A percentile compares a stretch with the other conserved stretches of the same genome.
Conservation (phyloP, 305 asterid genomes). For the Fraxinus velutina region DNA sequence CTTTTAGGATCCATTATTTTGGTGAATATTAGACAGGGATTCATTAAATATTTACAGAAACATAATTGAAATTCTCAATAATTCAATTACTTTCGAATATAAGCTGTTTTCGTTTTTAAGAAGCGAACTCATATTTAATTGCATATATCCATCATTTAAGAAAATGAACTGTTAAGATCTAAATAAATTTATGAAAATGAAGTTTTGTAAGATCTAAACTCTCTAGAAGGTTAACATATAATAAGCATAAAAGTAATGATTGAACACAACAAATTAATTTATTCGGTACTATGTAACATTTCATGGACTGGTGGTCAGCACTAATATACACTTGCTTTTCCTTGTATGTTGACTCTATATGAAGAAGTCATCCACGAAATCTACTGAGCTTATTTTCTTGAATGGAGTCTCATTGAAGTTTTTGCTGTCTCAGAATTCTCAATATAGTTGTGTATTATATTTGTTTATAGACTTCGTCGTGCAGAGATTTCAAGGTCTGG, state of each 20-base stretch:
- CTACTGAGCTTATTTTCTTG: background rate
- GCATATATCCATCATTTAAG: background rate
- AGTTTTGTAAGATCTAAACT: background rate
- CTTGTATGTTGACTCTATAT: background rate
- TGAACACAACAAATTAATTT: background rate
- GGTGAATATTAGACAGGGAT: background rate
- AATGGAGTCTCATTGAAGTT: background rate
- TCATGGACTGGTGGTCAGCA: background rate
- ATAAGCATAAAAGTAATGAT: background rate
- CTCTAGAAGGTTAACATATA: background rate
- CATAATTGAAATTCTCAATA: background rate
- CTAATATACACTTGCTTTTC: background rate
- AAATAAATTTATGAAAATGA: background rate
- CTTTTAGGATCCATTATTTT: background rate
- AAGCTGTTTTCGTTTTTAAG: background rate
- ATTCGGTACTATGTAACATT: background rate
- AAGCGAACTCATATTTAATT: background rate
- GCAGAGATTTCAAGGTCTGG: background rate
- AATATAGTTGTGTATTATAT: background rate
- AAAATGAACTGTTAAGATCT: background rate
- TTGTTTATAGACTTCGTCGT: background rate
- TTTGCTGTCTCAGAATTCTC: background rate
- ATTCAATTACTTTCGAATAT: background rate
- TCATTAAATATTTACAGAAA: background rate
- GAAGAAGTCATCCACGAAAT: background rate